Evolutionary conservation across 805 yeast species (phyloP).

Genomic region (Maudiozyma bulderi): DNA sequence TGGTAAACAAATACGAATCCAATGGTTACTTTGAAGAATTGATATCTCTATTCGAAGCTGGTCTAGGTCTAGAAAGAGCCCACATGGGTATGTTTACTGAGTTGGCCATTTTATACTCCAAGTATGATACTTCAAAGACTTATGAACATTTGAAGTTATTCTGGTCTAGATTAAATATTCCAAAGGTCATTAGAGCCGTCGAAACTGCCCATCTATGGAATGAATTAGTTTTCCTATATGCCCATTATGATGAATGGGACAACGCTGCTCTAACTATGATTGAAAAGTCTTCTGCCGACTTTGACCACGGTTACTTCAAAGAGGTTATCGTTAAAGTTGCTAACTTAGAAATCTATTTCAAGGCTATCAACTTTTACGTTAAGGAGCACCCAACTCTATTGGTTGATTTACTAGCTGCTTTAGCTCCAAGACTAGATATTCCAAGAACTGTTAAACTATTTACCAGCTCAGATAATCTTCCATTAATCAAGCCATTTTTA

Average conservation of each 20-base stretch:
- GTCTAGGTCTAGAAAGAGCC: conserved; percentile 93
- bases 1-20: conserved; percentile 78
- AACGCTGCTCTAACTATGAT: conserved; percentile 95
- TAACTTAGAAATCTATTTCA: conserved; percentile 92
- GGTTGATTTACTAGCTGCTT: conserved; percentile 73
- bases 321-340: conserved; percentile 92
- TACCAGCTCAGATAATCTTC: conserved; percentile 90
- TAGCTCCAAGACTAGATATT: conserved; percentile 84
- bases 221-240: conserved; percentile 88
- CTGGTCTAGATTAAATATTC: conserved; percentile 97
- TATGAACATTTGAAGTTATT: conserved; percentile 94
- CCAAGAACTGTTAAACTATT: conserved; percentile 92
- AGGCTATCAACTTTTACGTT: conserved; percentile 91
- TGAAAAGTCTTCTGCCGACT: conserved; percentile 85
- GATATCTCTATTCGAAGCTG: conserved; percentile 87
- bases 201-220: conserved; percentile 94
- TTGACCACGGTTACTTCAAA: conserved; percentile 89
- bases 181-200: conserved; percentile 90
- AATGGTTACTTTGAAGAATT: conserved; percentile 88
- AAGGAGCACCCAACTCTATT: conserved; percentile 84
- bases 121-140: conserved; percentile 80
- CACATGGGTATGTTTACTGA: conserved; percentile 99
- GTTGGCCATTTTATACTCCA: conserved; percentile 81
- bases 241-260: conserved; percentile 99
- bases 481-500: conserved; percentile 90